Conservation (phyloP, 768 basidiomycete species). For the Gloeostereum incarnatum region DNA sequence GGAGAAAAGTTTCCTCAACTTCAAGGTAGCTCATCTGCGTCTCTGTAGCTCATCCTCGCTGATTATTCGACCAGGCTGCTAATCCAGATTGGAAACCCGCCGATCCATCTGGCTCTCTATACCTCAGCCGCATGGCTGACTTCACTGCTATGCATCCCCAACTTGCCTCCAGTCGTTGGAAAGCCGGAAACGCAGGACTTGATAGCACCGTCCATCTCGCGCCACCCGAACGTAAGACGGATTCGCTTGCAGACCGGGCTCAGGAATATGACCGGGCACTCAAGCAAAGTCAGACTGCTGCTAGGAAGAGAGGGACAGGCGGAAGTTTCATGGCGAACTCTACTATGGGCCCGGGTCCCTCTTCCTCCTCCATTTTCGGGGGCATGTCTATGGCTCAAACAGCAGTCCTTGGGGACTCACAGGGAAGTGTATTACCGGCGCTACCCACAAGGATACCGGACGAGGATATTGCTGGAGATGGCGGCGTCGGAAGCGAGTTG, state of each 20-base stretch:
- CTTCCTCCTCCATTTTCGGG: slow-evolving; percentile 37
- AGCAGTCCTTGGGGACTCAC: slow-evolving; percentile 68
- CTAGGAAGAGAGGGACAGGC: slow-evolving; percentile 32
- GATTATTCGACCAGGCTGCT: slow-evolving; percentile 58
- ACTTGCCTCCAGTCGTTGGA: slow-evolving; percentile 16
- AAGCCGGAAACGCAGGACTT: slow-evolving; percentile 9
- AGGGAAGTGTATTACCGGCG: slow-evolving; percentile 35
- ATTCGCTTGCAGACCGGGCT: slow-evolving; percentile 41
- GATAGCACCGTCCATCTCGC: slow-evolving; percentile 13
- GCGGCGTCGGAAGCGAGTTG: slow-evolving; percentile 50
- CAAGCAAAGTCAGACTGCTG: slow-evolving; percentile 54
- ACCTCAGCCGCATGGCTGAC: slow-evolving; percentile 78
- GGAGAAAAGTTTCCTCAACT: slow-evolving; percentile 96
- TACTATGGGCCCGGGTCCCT: slow-evolving; percentile 27
- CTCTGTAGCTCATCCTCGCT: neutral
- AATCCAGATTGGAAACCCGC: slow-evolving; percentile 94
- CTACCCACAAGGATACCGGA: slow-evolving; percentile 16
- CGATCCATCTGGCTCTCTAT: slow-evolving; percentile 86
- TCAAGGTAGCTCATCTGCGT: slow-evolving; percentile 46
- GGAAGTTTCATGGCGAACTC: slow-evolving; percentile 42
- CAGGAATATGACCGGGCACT: slow-evolving; percentile 72
- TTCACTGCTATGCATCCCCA: slow-evolving; percentile 41
- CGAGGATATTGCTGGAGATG: slow-evolving; percentile 42
- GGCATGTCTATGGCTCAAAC: slow-evolving; percentile 53
- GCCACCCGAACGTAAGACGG: slow-evolving; percentile 19